These are phyloP conservation scores for Alloascoidea africana DNA, from an alignment of 805 yeast genomes.

Conservation along the genomic window DNA sequence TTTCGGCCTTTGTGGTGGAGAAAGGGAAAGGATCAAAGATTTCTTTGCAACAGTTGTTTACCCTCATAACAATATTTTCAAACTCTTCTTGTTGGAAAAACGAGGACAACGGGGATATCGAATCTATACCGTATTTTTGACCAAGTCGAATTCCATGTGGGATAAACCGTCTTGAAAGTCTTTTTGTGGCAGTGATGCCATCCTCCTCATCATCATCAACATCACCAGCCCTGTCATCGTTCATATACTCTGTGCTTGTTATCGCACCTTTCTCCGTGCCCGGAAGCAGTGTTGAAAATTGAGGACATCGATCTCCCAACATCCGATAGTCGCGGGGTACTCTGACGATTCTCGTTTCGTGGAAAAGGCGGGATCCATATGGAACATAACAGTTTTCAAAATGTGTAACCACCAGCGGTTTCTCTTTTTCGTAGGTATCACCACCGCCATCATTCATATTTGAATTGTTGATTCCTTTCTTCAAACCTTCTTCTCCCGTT, in stretches of 20 bases:
- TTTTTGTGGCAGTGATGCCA: too few species aligned
- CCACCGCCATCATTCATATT: too few species aligned
- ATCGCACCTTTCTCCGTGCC: slow-evolving; percentile 12
- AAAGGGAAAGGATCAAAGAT: background rate
- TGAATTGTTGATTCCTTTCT: too few species aligned
- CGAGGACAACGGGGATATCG: background rate
- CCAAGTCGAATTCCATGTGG: background rate
- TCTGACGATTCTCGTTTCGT: slow-evolving; percentile 7
- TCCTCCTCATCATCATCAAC: background rate
- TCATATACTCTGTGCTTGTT: too few species aligned
- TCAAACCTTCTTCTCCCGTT: too few species aligned
- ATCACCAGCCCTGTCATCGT: background rate
- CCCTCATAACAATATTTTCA: background rate
- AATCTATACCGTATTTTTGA: background rate
- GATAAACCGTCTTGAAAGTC: too few species aligned
- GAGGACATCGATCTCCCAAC: slow-evolving; percentile 6
- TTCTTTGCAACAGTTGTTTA: background rate
- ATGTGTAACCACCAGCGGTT: slow-evolving; percentile 7
- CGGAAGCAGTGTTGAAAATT: slow-evolving; percentile 11
- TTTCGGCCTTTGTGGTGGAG: too few species aligned
- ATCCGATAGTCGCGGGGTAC: slow-evolving; percentile 9
- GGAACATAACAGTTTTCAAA: slow-evolving; percentile 16
- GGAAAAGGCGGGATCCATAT: slow-evolving; percentile 8
- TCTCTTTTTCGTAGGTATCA: too few species aligned
- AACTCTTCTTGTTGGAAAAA: background rate